Evolutionary conservation across 140 eudicot species (phyloP), one percentile per base, ranked within the genome.

Genomic region (Ambrosia hybrid): DNA sequence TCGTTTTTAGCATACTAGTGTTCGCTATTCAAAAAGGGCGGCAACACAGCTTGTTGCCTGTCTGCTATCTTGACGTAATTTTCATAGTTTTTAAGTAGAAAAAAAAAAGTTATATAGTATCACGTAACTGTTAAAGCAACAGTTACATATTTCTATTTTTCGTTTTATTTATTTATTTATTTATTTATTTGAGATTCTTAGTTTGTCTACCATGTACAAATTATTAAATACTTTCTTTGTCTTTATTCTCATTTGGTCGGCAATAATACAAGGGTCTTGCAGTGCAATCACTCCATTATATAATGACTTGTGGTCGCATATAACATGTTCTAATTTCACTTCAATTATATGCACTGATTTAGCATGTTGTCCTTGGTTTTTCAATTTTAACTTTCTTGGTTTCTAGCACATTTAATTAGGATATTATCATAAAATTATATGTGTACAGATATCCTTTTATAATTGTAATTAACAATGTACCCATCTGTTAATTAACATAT

Each of bases 261-360:
- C 75, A 79, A 79, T 79, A 79, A 79, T 67, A 73, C 67, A 73
- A 58, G 36, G 71, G 70, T 79, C 66, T 72, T 77, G 66, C 48
- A 48, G 41, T 72, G 82, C 26, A 78, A 78, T 78, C 71, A 48
- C 69, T 65, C 52, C 53, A 26, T 73, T 63, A 41, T 79, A 59
- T 59, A 13, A 57, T 67, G 78, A 70, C 51, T 72, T 78, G 41
- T 70, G 21, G 39, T 21, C 46, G 70, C 69, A 51, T 48, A 66
- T 72, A 59, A 17, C 78, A 78, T 78, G 78, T 67, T 79, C 79
- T 37, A 14, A 70, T 62, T 66, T 60, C 67, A 67, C 74, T 49
- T 58, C 77, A 49, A 57, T 72, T 57, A 45, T 67, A 65, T 43
- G 68, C 12, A 30, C 17, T 71, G 53, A 63, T 57, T 72, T 43